phyloP scores from a whole-genome alignment of 495 filamentous ascomycete species.

The Penicillium daleae region DNA sequence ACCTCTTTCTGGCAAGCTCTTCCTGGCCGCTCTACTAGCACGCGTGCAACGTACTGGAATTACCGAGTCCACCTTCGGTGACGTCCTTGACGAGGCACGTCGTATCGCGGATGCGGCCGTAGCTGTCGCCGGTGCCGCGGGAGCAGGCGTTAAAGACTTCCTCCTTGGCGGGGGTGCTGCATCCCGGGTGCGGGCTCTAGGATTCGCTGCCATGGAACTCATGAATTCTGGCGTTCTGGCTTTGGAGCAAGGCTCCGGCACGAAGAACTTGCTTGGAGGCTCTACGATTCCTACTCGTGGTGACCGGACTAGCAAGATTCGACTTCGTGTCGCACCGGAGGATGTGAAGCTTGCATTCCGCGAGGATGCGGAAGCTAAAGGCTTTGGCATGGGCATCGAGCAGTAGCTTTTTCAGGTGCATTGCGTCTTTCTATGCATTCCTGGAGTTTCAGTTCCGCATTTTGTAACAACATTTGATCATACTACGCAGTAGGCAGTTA shows the following conservation, averaged over 20 bases:
- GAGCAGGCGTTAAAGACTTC: constrained; percentile 46
- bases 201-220: constrained; percentile 75
- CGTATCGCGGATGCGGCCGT: constrained; percentile 65
- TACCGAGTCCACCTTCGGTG: constrained; percentile 84
- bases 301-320: constrained; percentile 83
- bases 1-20: constrained; percentile 79
- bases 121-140: constrained; percentile 47
- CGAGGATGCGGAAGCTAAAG: constrained; percentile 85
- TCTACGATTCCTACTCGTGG: constrained; percentile 59
- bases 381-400: constrained; percentile 59
- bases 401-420: constrained; percentile 22
- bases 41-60: constrained; percentile 82
- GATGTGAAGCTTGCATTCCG: constrained; percentile 85
- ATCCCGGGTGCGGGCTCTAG: constrained; percentile 67
- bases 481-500: neutral
- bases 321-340: constrained; percentile 84
- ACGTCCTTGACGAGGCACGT: constrained; percentile 88
- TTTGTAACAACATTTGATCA: constrained; percentile 5
- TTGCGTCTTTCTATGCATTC: constrained; percentile 10
- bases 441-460: constrained; percentile 13
- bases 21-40: constrained; percentile 78
- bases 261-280: constrained; percentile 37
- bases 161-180: constrained; percentile 45
- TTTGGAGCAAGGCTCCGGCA: constrained; percentile 62
- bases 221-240: constrained; percentile 86